These are phyloP conservation scores for Penicillium sclerotigenum DNA, from an alignment of 2,329 filamentous ascomycete species.

Conservation along the genomic window DNA sequence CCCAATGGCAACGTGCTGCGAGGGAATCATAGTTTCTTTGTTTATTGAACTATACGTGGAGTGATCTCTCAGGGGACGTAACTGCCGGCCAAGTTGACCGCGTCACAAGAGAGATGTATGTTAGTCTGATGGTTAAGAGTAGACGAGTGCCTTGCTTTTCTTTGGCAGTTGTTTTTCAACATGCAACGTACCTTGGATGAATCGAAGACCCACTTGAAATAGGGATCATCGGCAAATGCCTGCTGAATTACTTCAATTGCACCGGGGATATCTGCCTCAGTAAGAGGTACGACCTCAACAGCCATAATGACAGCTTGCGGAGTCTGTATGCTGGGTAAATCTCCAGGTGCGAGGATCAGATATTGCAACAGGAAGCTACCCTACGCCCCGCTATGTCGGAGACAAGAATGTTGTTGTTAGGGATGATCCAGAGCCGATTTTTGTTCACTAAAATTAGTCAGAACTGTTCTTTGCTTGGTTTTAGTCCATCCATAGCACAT, in stretches of 20 bases:
- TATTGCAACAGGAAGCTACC: background rate
- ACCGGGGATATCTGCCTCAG: conserved; percentile 59
- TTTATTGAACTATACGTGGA: conserved; percentile 52
- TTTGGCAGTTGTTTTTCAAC: conserved; percentile 14
- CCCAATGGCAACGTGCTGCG: conserved; percentile 66
- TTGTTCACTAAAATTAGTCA: background rate
- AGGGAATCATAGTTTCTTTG: conserved; percentile 61
- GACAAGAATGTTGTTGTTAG: background rate
- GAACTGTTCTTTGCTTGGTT: background rate
- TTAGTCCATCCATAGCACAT: background rate
- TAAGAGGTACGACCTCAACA: conserved; percentile 56
- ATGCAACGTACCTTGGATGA: conserved; percentile 50
- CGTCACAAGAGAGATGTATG: conserved; percentile 16
- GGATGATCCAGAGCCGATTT: background rate
- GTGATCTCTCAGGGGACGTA: conserved; percentile 10
- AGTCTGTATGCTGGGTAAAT: background rate
- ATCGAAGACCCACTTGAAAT: conserved; percentile 66
- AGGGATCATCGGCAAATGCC: conserved; percentile 65
- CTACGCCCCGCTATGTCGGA: background rate
- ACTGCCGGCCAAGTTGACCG: conserved; percentile 15
- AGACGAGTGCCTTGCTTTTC: background rate
- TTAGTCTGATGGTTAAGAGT: conserved; percentile 14
- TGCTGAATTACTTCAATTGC: conserved; percentile 64
- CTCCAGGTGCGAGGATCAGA: background rate
- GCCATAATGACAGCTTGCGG: conserved; percentile 37